A percentile compares a stretch with the other conserved stretches of the same genome.
Evolutionary conservation across 2,329 filamentous ascomycete genomes (phyloP).

Genomic region (Daldinia sp.): DNA sequence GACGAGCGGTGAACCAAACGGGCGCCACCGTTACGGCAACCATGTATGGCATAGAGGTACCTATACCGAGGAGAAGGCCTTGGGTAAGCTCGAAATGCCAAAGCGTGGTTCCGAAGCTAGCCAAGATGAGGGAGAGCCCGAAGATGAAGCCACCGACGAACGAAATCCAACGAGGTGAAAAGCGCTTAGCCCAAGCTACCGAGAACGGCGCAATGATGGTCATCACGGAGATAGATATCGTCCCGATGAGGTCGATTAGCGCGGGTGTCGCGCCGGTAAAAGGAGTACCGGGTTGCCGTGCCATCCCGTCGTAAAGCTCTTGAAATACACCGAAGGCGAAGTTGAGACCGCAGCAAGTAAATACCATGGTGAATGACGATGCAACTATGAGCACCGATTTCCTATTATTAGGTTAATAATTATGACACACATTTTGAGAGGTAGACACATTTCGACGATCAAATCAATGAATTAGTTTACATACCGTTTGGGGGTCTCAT

Average conservation of each 20-base stretch:
- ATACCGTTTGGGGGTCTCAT: neutral
- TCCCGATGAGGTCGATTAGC: constrained; percentile 11
- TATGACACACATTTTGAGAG: neutral
- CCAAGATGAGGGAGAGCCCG: neutral
- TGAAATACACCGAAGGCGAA: constrained; percentile 13
- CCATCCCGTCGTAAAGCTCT: constrained; percentile 11
- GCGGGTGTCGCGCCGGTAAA: constrained; percentile 7
- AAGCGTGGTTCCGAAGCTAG: neutral
- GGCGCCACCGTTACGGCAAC: constrained; percentile 7
- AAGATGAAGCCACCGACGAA: constrained; percentile 9
- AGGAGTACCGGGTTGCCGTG: neutral
- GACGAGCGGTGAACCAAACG: constrained; percentile 5
- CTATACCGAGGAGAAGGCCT: constrained; percentile 7
- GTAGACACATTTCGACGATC: too few relatives aligned
- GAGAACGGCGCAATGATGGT: constrained; percentile 5
- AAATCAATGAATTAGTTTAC: too few relatives aligned
- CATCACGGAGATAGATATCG: constrained; percentile 9
- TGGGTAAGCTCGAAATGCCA: constrained; percentile 16
- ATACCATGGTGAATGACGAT: constrained; percentile 6
- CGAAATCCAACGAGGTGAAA: constrained; percentile 4
- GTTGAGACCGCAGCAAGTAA: constrained; percentile 8
- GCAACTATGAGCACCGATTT: constrained; percentile 15
- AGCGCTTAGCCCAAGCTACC: constrained; percentile 13
- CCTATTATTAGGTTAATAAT: neutral
- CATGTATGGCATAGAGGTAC: constrained; percentile 14